Conservation (phyloP, 2,329 filamentous ascomycete genomes). For the Hymenoscyphus infarciens region DNA sequence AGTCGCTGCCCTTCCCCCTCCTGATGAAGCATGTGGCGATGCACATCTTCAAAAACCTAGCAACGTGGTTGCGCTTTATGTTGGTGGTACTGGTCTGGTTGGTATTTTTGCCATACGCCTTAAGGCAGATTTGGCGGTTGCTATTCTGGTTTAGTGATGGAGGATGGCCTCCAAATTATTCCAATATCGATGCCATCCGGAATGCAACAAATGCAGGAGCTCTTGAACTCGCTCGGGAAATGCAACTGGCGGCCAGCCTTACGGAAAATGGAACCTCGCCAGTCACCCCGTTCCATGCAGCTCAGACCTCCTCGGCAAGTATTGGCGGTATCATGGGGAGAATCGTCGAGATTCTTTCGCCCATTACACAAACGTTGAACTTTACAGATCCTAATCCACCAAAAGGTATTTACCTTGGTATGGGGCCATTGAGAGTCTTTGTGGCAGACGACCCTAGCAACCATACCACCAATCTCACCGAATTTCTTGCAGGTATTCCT, state of each 20-base stretch:
- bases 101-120: constrained; percentile 80
- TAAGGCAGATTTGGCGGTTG: constrained; percentile 87
- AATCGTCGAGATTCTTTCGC: constrained; percentile 31
- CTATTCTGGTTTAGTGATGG: constrained; percentile 69
- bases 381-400: constrained; percentile 29
- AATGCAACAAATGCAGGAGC: constrained; percentile 23
- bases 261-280: constrained; percentile 32
- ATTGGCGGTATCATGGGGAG: constrained; percentile 39
- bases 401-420: constrained; percentile 29
- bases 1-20: constrained; percentile 71
- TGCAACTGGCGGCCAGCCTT: constrained; percentile 26
- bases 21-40: constrained; percentile 75
- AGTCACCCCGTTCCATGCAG: constrained; percentile 29
- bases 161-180: constrained; percentile 30
- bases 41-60: constrained; percentile 66
- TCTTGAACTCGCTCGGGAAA: constrained; percentile 26
- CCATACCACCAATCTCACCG: constrained; percentile 12
- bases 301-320: constrained; percentile 39
- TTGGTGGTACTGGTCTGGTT: constrained; percentile 87
- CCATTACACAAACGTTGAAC: constrained; percentile 30
- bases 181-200: constrained; percentile 10
- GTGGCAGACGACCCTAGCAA: constrained; percentile 17
- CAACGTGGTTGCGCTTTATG: constrained; percentile 74
- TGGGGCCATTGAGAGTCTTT: constrained; percentile 21
- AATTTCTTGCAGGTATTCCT: constrained; percentile 11